Conservation (phyloP, 139 green algal species). For the Nannochloris sp. region DNA sequence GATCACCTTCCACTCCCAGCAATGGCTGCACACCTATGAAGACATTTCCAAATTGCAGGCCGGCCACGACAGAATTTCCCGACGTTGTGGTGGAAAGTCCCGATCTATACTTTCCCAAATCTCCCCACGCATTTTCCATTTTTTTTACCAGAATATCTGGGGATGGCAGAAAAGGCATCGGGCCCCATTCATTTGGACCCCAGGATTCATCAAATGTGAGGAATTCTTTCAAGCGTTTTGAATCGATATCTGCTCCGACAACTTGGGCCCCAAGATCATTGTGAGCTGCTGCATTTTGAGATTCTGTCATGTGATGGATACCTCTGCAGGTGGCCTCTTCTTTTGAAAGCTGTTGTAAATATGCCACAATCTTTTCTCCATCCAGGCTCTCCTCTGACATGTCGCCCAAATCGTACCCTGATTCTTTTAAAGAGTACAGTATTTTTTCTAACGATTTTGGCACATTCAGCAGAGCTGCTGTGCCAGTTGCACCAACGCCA, state of each 20-base stretch:
- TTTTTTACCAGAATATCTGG: conserved; percentile 61
- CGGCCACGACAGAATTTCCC: conserved; percentile 42
- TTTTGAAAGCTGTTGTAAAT: conserved; percentile 33
- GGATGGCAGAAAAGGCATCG: conserved; percentile 78
- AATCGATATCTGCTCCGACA: conserved; percentile 42
- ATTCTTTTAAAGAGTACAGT: conserved; percentile 43
- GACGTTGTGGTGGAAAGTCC: conserved; percentile 39
- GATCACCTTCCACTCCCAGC: conserved; percentile 93
- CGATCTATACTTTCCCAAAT: conserved; percentile 58
- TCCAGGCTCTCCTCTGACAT: conserved; percentile 32
- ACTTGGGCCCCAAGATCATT: conserved; percentile 19
- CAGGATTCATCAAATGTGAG: conserved; percentile 65
- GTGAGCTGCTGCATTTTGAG: too few relatives aligned
- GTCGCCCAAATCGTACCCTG: conserved; percentile 78
- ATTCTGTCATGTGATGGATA: conserved; percentile 18
- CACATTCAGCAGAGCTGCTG: conserved; percentile 94
- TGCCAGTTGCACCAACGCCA: conserved; percentile 89
- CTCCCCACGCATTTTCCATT: conserved; percentile 87
- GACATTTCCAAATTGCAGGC: conserved; percentile 84
- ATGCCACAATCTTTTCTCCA: conserved; percentile 59
- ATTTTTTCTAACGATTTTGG: conserved; percentile 69
- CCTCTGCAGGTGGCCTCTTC: conserved; percentile 20
- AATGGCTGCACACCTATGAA: conserved; percentile 89
- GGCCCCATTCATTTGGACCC: conserved; percentile 84
- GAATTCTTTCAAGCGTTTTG: conserved; percentile 46